Conservation (phyloP, 2,329 filamentous ascomycete species). For the Xylaria sp. region DNA sequence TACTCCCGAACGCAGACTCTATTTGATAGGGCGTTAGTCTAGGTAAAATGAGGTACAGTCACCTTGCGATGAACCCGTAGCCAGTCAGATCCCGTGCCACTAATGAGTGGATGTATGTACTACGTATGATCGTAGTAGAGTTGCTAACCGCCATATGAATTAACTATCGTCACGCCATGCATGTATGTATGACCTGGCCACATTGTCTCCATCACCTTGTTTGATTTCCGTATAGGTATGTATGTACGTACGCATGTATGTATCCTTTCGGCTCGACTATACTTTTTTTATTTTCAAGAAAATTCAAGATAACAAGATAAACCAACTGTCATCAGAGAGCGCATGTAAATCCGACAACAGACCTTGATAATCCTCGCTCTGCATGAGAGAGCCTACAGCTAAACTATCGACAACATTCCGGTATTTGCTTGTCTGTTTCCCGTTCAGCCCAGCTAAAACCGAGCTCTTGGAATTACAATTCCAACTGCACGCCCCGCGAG, state of each 20-base stretch:
- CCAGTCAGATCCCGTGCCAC: constrained; percentile 17
- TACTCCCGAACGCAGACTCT: constrained; percentile 31
- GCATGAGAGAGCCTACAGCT: constrained; percentile 11
- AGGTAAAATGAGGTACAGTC: constrained; percentile 3
- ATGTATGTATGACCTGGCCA: constrained; percentile 15
- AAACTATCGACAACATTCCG: constrained; percentile 10
- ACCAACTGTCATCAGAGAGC: constrained; percentile 5
- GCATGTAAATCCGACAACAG: constrained; percentile 19
- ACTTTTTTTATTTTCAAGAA: neutral
- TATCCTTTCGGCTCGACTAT: neutral
- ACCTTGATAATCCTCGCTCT: constrained; percentile 26
- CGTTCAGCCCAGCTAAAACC: neutral
- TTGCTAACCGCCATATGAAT: constrained; percentile 3
- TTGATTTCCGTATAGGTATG: neutral
- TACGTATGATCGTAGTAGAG: neutral
- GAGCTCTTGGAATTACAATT: constrained; percentile 20
- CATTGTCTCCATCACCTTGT: constrained; percentile 7
- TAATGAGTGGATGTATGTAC: neutral
- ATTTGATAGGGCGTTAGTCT: constrained; percentile 15
- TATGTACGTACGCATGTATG: neutral
- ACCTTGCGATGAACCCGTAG: constrained; percentile 8
- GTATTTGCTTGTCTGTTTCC: neutral
- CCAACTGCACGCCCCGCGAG: constrained; percentile 7
- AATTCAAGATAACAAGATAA: neutral
- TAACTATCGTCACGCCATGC: constrained; percentile 16